A percentile compares a stretch with the other conserved stretches of the same genome.
phyloP scores from a whole-genome alignment of 116 monocot species.

The Posidonia oceanica region DNA sequence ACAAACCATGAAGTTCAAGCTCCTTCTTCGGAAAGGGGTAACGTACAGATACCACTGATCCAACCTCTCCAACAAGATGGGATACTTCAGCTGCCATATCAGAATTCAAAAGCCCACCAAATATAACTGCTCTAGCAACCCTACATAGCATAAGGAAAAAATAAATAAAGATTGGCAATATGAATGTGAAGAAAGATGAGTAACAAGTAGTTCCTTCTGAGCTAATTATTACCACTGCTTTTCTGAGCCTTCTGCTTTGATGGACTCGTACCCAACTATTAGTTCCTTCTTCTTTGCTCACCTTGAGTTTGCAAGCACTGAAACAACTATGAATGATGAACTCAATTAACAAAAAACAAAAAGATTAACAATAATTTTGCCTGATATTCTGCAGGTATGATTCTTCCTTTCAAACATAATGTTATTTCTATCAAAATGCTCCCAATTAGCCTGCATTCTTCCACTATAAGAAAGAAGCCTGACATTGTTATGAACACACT shows the following conservation, averaged over 20 bases:
- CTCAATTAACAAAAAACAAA: neutral
- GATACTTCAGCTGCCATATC: slow-evolving; percentile 78
- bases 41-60: slow-evolving; percentile 42
- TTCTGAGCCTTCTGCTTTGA: slow-evolving; percentile 47
- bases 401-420: too few relatives aligned
- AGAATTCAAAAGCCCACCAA: slow-evolving; percentile 60
- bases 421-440: too few relatives aligned
- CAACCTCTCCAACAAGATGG: slow-evolving; percentile 57
- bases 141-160: slow-evolving; percentile 22
- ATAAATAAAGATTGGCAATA: neutral
- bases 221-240: slow-evolving; percentile 62
- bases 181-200: neutral
- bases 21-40: slow-evolving; percentile 81
- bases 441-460: too few relatives aligned
- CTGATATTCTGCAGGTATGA: too few relatives aligned
- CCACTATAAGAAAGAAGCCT: too few relatives aligned
- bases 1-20: slow-evolving; percentile 70
- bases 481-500: too few relatives aligned
- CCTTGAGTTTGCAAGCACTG: neutral
- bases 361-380: too few relatives aligned
- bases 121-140: slow-evolving; percentile 88
- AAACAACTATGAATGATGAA: neutral
- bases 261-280: slow-evolving; percentile 9
- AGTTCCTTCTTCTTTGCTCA: slow-evolving; percentile 8
- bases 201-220: neutral